Evolutionary conservation across 2,329 filamentous ascomycete genomes (phyloP).

Genomic region (Fusarium napiforme): DNA sequence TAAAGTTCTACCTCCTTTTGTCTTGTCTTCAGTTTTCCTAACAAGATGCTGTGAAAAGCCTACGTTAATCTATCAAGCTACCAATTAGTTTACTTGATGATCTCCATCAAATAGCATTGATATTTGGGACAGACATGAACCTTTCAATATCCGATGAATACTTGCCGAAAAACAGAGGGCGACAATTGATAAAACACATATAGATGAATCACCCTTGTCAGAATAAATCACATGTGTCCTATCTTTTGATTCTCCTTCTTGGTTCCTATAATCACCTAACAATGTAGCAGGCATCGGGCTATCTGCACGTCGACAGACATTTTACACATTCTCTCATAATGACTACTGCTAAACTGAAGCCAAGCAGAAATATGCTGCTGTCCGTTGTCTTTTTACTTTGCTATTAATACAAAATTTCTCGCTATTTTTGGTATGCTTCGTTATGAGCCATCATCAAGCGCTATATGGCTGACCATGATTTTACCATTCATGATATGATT

Average conservation of each 20-base stretch:
- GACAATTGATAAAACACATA: background rate
- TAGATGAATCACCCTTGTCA: background rate
- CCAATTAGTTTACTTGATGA: background rate
- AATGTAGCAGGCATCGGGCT: background rate
- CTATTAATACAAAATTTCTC: conserved; percentile 18
- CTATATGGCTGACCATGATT: conserved; percentile 1
- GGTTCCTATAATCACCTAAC: background rate
- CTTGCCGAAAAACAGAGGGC: background rate
- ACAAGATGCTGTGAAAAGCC: background rate
- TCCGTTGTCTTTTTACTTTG: conserved; percentile 13
- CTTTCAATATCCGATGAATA: background rate
- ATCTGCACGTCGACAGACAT: background rate
- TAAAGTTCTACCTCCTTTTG: conserved; percentile 19
- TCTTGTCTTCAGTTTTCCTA: background rate
- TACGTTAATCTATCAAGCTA: background rate
- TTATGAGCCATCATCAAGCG: conserved; percentile 17
- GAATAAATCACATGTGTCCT: background rate
- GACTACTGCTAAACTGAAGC: background rate
- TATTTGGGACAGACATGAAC: background rate
- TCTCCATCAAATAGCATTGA: background rate
- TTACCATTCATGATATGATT: conserved; percentile 11
- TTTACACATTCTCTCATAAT: background rate
- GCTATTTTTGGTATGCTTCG: conserved; percentile 17
- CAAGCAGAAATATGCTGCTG: background rate
- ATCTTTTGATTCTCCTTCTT: background rate